Evolutionary conservation across 2,329 filamentous ascomycete genomes (phyloP), one percentile per base, ranked within the genome.

Genomic region (Colletotrichum sp.): DNA sequence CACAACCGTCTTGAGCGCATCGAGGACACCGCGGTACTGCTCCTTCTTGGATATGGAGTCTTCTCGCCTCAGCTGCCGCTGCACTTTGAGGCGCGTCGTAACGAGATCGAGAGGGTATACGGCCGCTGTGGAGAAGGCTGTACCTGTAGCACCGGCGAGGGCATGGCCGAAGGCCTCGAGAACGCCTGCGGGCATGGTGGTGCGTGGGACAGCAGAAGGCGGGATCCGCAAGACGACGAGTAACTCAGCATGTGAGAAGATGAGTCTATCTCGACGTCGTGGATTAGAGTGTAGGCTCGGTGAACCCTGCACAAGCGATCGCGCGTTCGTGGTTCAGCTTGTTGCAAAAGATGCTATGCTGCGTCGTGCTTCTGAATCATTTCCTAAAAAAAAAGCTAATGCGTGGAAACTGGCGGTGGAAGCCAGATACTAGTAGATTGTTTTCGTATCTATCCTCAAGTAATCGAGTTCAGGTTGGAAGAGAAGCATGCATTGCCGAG

Each of bases 101-200:
- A 97, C 92, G 59, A 98, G 90, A 80, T 95, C 94, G 73, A 98
- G 90, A 3, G 96, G 96, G 82, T 98, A 98, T 8, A 95, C 92
- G 71, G 92, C 85, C 63, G 95, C 89, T 80, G 96, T 96, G 13
- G 95, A 95, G 76, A 96, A 90, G 18, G 95, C 94, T 1, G 95
- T 94, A 44, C 95, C 95, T 1, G 93, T 87, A 7, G 95, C 94
- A 68, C 96, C 96, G 6, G 95, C 95, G 36, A 95, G 84, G 70
- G 95, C 96, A 87, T 98, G 95, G 60, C 95, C 94, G 10, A 98
- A 87, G 39, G 95, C 95, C 66, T 95, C 94, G 6, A 97, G 90
- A 81, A 88, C 76, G 79, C 77, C 83, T 83, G 84, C 69, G 69
- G 73, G 72, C 30, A 71, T 36, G 65, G 66, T 72, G 24, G 15